Base-by-base conservation (phyloP, 2,329 filamentous ascomycete species). In the Ophiostoma triangulosporum region DNA sequence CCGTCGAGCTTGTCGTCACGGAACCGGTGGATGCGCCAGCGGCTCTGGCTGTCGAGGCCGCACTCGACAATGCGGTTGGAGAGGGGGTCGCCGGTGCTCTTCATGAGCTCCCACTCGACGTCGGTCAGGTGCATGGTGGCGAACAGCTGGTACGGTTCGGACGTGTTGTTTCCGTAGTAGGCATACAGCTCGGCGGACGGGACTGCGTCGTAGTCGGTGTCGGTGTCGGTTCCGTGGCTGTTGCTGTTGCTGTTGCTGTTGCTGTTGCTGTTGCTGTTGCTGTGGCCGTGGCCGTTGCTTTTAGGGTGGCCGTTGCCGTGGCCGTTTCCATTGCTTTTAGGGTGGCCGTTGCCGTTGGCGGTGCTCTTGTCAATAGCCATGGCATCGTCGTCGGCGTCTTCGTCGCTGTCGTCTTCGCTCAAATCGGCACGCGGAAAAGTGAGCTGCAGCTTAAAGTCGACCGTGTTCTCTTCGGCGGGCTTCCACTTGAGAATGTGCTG, bases 401-500 rank as follows among this genome's bases (percentile, higher is more conserved):
- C 76, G 32, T 78, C 67, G 17, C 82, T 83, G 3, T 38, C 54
- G 33, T 32, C 43, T 6, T 45, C 48, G 48, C 15, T 84, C 80
- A 1, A 84, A 84, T 56, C 86, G 76, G 62, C 84, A 79, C 0
- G 84, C 84, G n/a, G n/a, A 53, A 48, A 96, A 97, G 12, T 77
- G 74, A 98, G 76, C 51, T 78, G 79, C 61, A 97, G 76, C 40
- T 85, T 79, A 66, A 95, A 96, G 66, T 98, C 93, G 60, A 98
- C 81, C 0, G 89, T 95, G 70, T 98, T 98, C 67, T 98, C 93
- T 59, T 87, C 76, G 4, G 88, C 88, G 0, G 91, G 89, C 69
- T 98, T 98, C 93, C 93, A 98, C 68, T 98, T 98, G 36, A 98
- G 73, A 58, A 96, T 98, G 66, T 95, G 84, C 50, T 80, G 80